A percentile compares a stretch with the other conserved stretches of the same genome.
phyloP scores from a whole-genome alignment of 2,329 filamentous ascomycete species.

The Trichoderma sp. region DNA sequence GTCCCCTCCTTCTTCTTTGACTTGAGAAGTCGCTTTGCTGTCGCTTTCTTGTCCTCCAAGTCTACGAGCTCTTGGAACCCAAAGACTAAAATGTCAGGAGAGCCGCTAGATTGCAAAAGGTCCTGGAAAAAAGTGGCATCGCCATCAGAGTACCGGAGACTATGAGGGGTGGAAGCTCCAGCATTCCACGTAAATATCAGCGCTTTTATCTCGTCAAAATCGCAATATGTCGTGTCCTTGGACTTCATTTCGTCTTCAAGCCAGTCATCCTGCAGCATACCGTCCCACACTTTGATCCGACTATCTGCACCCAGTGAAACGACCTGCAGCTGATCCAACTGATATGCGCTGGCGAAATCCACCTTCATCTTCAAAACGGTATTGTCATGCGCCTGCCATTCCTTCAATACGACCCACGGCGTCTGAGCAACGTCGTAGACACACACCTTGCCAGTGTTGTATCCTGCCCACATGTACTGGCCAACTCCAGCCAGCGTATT shows the following conservation, averaged over 20 bases:
- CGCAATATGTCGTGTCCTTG: conserved; percentile 78
- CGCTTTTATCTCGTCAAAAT: conserved; percentile 77
- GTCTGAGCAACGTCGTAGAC: conserved; percentile 80
- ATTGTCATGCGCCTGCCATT: conserved; percentile 88
- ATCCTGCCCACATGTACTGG: conserved; percentile 84
- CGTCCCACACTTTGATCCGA: conserved; percentile 84
- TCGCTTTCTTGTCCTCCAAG: conserved; percentile 93
- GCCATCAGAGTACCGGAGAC: conserved; percentile 65
- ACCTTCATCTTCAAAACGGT: conserved; percentile 75
- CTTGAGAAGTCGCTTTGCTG: conserved; percentile 91
- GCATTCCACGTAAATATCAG: conserved; percentile 95
- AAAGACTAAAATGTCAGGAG: conserved; percentile 89
- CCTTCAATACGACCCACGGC: conserved; percentile 91
- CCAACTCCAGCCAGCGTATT: conserved; percentile 81
- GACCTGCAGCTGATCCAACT: conserved; percentile 78
- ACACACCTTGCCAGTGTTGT: conserved; percentile 89
- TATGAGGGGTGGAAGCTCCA: conserved; percentile 88
- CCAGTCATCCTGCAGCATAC: conserved; percentile 89
- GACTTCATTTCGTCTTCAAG: conserved; percentile 87
- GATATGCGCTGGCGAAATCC: conserved; percentile 82
- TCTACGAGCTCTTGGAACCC: conserved; percentile 99
- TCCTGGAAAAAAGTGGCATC: conserved; percentile 79
- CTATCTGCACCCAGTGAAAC: conserved; percentile 86
- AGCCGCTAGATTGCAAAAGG: conserved; percentile 70
- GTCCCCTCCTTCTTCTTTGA: conserved; percentile 82